Evolutionary conservation across 257 asterid genomes (phyloP), one percentile per base, ranked within the genome.

Genomic region (Solanum etuberosum): DNA sequence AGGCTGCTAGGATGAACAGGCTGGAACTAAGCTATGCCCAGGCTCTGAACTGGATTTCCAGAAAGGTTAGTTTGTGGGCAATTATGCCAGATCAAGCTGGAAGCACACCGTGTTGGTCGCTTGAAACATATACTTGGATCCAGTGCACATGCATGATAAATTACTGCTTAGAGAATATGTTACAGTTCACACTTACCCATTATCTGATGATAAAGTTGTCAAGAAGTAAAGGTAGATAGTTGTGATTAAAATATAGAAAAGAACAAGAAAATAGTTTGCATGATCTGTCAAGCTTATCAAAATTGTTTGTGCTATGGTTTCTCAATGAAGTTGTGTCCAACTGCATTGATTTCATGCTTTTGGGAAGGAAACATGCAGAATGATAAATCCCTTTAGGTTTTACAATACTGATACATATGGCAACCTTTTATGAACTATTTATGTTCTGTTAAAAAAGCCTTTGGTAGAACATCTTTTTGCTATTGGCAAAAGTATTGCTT

Each of bases 1-100:
- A 96, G 89, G 99, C 99, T 91, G 98, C 98, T 81, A 91, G 99
- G 92, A 89, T 88, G 76, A 95, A 93, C 91, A 91, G 71, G 92
- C 90, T 94, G 91, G 98, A 95, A 89, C 94, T 97, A 77, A 97
- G 94, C 91, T 97, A 97, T 90, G 98, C 98, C 80, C 98, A 92
- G 86, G 99, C 99, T 20, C 98, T 97, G 88, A 97, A 97, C 93
- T 97, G 99, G 99, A 97, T 96, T 89, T 96, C 98, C 85, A 93
- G 99, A 90, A 97, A 97, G 99, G 99, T 97, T 84, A 77, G 96
- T 90, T 86, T 83, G 68, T 68, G 63, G 12, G 16, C 27, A 40
- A 84, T 25, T 61, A 23, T 63, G 65, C 59, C 86, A 65, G 54
- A 61, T 84, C 14, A 68, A 46, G 77, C 34, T n/a, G n/a, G 87